Conservation (phyloP, 129 eudicot species). For the Flaveria robusta region DNA sequence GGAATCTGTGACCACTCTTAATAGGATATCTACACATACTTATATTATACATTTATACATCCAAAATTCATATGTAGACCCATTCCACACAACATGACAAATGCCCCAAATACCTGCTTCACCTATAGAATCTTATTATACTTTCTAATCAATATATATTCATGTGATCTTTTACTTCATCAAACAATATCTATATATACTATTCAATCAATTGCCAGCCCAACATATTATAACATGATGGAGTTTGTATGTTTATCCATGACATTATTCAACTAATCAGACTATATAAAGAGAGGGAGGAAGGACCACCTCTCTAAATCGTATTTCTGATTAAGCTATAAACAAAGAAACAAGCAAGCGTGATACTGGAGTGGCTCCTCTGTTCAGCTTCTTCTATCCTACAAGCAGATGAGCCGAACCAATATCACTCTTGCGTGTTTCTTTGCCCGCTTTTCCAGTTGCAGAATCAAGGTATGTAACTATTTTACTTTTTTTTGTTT, state of each 20-base stretch:
- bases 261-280: slow-evolving; percentile 2
- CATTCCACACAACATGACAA: slow-evolving; percentile 33
- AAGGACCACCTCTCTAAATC: slow-evolving; percentile 29
- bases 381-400: not conserved
- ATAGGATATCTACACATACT: slow-evolving; percentile 27
- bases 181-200: slow-evolving; percentile 19
- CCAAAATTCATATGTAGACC: slow-evolving; percentile 19
- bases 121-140: slow-evolving; percentile 24
- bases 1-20: slow-evolving; percentile 25
- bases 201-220: not conserved
- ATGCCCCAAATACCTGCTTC: slow-evolving; percentile 16
- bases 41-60: not conserved
- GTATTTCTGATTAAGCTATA: not conserved
- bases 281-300: slow-evolving; percentile 25
- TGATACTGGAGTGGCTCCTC: slow-evolving; percentile 40
- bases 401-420: slow-evolving; percentile 38
- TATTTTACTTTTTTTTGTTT: not conserved
- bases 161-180: slow-evolving; percentile 4
- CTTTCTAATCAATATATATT: not conserved
- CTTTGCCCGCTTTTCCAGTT: slow-evolving; percentile 15
- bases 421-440: slow-evolving; percentile 40
- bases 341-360: slow-evolving; percentile 35
- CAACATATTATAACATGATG: slow-evolving; percentile 11
- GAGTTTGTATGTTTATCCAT: slow-evolving; percentile 23
- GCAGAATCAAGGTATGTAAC: not conserved